phyloP scores from a whole-genome alignment of 2,329 filamentous ascomycete genomes.

The Scedosporium apiospermum region DNA sequence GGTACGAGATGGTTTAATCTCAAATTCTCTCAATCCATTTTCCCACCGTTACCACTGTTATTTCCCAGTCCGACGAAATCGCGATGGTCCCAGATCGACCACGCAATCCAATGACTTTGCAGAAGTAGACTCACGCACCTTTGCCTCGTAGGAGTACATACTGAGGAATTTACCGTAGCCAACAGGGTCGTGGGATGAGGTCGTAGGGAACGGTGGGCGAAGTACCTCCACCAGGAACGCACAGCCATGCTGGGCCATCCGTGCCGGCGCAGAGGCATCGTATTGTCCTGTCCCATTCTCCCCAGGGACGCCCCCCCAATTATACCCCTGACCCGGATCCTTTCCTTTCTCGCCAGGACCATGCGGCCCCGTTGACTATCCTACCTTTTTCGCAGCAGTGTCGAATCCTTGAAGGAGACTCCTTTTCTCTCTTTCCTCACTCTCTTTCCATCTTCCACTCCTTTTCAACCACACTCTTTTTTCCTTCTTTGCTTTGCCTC shows the following conservation, averaged over 20 bases:
- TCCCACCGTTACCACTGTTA: not conserved
- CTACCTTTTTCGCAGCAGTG: not conserved
- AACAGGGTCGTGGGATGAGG: too few species aligned
- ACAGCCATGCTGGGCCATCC: not conserved
- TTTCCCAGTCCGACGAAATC: not conserved
- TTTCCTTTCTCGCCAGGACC: not conserved
- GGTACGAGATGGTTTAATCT: not conserved
- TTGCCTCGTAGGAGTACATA: not conserved
- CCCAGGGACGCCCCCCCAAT: not conserved
- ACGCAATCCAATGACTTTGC: too few species aligned
- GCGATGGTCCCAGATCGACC: too few species aligned
- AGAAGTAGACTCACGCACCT: too few species aligned
- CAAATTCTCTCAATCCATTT: not conserved
- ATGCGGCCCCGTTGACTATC: not conserved
- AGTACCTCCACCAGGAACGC: not conserved
- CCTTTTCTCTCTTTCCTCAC: not conserved
- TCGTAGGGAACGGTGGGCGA: not conserved
- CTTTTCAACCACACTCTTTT: not conserved
- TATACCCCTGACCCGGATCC: not conserved
- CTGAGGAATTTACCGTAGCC: not conserved
- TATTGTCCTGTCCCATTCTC: conserved; percentile 1
- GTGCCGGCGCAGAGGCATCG: not conserved
- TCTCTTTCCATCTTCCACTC: not conserved
- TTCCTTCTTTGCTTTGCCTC: not conserved
- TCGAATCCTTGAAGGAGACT: conserved; percentile 1